Evolutionary conservation across 2,329 filamentous ascomycete genomes (phyloP).

Genomic region (Curvularia eragrostidis): DNA sequence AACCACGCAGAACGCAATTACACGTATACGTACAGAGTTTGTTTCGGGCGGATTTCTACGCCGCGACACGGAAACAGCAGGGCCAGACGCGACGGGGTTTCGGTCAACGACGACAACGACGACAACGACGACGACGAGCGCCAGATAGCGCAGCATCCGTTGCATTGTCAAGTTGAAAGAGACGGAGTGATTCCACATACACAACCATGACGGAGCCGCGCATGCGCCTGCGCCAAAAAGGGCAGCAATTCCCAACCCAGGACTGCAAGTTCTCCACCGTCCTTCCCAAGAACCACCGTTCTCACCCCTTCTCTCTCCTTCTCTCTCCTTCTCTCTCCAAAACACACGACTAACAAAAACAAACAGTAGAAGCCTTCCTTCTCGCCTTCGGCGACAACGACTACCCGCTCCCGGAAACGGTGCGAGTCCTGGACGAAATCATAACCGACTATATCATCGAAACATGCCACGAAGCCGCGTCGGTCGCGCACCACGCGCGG

Average conservation of each 20-base stretch:
- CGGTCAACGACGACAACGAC: background rate
- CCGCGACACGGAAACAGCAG: background rate
- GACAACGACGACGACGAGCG: no score
- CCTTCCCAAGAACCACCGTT: no score
- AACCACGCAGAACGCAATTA: background rate
- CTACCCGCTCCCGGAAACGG: conserved; percentile 80
- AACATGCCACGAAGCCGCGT: conserved; percentile 86
- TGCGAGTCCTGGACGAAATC: conserved; percentile 90
- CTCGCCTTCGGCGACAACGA: conserved; percentile 81
- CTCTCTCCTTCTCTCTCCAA: conserved; percentile 18
- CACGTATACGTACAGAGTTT: background rate
- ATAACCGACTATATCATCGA: conserved; percentile 93
- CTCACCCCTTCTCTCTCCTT: no score
- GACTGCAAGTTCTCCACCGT: conserved; percentile 47
- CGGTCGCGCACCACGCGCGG: conserved; percentile 82
- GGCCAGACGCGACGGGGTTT: background rate
- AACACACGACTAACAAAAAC: conserved; percentile 8
- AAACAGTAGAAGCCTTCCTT: conserved; percentile 74
- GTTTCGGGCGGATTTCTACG: background rate
- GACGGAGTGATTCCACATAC: background rate
- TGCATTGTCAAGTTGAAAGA: no score
- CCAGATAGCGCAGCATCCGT: no score
- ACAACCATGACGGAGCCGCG: conserved; percentile 57
- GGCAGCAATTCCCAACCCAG: conserved; percentile 54
- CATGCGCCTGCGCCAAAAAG: conserved; percentile 56